Evolutionary conservation across 2,329 filamentous ascomycete species (phyloP), one percentile per base, ranked within the genome.

Genomic region (Diaporthe destruens): DNA sequence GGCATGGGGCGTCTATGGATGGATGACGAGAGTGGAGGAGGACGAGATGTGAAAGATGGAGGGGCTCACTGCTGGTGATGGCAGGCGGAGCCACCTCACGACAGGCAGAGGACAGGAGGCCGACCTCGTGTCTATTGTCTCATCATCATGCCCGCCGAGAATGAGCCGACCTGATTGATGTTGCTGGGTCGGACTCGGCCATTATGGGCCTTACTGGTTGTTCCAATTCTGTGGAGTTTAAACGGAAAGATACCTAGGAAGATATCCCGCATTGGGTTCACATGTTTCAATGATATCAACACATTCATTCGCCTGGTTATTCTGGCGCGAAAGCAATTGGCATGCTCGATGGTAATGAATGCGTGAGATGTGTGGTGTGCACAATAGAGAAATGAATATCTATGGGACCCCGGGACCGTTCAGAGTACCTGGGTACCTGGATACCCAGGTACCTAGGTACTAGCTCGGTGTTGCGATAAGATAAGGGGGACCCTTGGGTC

Each of bases 211-310:
- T 39, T 20, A 39, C 20, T 20, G 47, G 47, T 36, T 66, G 29
- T 53, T 66, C 61, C 61, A 32, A 53, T 53, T 53, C 32, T 57
- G 39, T 53, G 53, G 70, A 57, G 61, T 68, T 72, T 59, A 47
- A 72, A 70, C 55, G 68, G 68, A 70, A 70, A 61, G 55, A 70
- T 61, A 66, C 61, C 61, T 66, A 51, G 61, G 70, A 68, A 72
- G 70, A 72, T 72, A 72, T 72, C 70, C 70, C 70, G 51, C 70
- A 72, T 68, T 59, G 42, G 61, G 70, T 53, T 68, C 32, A 66
- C 39, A 53, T 49, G 51, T 51, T 59, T 47, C 11, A 72, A 72
- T 68, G 70, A 57, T 57, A 71, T 66, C 67, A 59, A 61, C 6
- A 51, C 61, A 20, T 65, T 51, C 42, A 36, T 53, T 61, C 55